Conservation (phyloP, 1,284 basidiomycete genomes). For the Marasmius tenuissimus region DNA sequence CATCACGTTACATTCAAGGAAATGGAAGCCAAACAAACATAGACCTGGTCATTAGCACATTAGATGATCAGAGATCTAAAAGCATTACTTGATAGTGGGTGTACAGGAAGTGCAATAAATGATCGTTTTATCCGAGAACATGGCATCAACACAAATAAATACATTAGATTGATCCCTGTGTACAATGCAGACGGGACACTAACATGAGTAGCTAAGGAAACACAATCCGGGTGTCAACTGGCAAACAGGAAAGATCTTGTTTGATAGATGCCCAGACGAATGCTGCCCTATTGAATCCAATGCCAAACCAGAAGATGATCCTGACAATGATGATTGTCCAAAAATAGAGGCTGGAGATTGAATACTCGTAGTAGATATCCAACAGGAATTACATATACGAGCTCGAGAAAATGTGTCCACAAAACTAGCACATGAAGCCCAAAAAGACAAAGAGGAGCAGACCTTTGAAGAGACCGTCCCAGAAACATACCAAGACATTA, state of each 20-base stretch:
- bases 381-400: neutral
- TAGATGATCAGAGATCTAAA: neutral
- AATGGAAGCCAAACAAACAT: neutral
- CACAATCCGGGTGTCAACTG: slow-evolving; percentile 31
- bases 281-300: neutral
- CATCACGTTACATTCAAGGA: neutral
- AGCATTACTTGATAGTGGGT: neutral
- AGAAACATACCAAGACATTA: no score
- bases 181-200: slow-evolving; percentile 5
- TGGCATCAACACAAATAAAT: slow-evolving; percentile 1
- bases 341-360: neutral
- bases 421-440: no score
- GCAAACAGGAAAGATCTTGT: slow-evolving; percentile 18
- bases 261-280: slow-evolving; percentile 20
- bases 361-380: neutral
- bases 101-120: neutral
- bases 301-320: neutral
- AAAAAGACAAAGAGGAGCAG: no score
- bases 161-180: neutral
- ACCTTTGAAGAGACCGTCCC: no score
- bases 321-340: neutral
- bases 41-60: neutral
- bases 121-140: neutral
- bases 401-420: no score
- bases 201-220: slow-evolving; percentile 23